These are phyloP conservation scores for Malassezia restricta DNA, from an alignment of 1,284 basidiomycete genomes.

Conservation along the genomic window DNA sequence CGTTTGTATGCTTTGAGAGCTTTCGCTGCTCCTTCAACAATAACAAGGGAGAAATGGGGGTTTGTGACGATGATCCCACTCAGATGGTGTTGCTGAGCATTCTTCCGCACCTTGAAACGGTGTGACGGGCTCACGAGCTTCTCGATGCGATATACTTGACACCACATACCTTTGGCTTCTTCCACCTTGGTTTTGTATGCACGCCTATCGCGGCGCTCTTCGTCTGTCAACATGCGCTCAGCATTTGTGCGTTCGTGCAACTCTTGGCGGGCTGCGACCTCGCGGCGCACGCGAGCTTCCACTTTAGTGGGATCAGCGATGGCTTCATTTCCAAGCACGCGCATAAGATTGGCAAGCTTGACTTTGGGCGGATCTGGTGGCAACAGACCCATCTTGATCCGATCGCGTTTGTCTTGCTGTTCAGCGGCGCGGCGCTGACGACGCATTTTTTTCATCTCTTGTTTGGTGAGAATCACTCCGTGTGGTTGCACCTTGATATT, in stretches of 20 bases:
- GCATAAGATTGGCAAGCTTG: slow-evolving; percentile 90
- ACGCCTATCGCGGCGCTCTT: slow-evolving; percentile 72
- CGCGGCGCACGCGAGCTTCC: slow-evolving; percentile 80
- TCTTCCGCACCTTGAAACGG: slow-evolving; percentile 89
- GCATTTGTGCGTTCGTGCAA: slow-evolving; percentile 82
- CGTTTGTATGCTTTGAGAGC: slow-evolving; percentile 76
- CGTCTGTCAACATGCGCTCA: slow-evolving; percentile 78
- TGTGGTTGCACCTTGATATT: slow-evolving; percentile 59
- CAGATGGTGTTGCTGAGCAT: slow-evolving; percentile 78
- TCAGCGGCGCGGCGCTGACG: slow-evolving; percentile 76
- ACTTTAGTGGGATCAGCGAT: slow-evolving; percentile 94
- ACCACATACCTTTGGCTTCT: slow-evolving; percentile 74
- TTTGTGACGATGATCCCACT: slow-evolving; percentile 82
- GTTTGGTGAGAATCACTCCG: slow-evolving; percentile 42
- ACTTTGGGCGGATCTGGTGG: slow-evolving; percentile 95
- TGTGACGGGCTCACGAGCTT: slow-evolving; percentile 82
- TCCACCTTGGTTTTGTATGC: slow-evolving; percentile 51
- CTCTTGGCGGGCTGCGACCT: slow-evolving; percentile 78
- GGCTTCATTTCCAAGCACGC: slow-evolving; percentile 88
- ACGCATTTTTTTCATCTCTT: slow-evolving; percentile 95
- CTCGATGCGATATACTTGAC: slow-evolving; percentile 73
- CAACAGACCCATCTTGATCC: slow-evolving; percentile 86
- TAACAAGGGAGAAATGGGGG: slow-evolving; percentile 73
- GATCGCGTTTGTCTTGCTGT: slow-evolving; percentile 84
- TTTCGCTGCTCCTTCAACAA: slow-evolving; percentile 81